Conservation (phyloP, 129 eudicot genomes). For the Heracleum sosnowskyi region DNA sequence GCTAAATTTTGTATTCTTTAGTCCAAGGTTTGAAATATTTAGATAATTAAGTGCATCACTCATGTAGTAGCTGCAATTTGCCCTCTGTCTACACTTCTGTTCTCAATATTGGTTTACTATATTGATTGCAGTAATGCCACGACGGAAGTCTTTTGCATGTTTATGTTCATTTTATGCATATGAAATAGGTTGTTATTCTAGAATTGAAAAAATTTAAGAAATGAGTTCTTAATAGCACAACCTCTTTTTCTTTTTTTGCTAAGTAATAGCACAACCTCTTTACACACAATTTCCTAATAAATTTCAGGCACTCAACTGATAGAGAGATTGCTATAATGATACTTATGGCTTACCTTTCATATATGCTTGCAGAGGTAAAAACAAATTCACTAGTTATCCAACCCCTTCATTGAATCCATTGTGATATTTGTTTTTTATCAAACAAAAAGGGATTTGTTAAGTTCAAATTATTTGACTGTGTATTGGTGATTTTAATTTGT, state of each 20-base stretch:
- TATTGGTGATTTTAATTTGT: conserved; percentile 6
- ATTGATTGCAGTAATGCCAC: neutral
- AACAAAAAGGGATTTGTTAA: neutral
- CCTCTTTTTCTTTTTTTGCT: no score
- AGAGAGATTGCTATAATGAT: conserved; percentile 69
- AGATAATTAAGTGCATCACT: neutral
- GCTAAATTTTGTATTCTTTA: no score
- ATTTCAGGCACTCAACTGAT: conserved; percentile 63
- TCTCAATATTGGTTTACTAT: neutral
- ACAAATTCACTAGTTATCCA: neutral
- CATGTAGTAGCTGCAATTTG: neutral
- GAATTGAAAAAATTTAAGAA: neutral
- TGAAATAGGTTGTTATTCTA: neutral
- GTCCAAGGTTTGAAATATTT: neutral
- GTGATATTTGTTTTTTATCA: neutral
- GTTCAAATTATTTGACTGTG: neutral
- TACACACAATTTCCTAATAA: neutral
- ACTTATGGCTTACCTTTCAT: conserved; percentile 65
- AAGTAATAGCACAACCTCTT: neutral
- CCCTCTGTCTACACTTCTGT: neutral
- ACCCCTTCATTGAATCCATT: conserved; percentile 9
- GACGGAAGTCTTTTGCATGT: neutral
- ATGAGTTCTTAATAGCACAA: neutral
- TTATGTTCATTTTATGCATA: neutral
- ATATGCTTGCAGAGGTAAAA: conserved; percentile 57